Evolutionary conservation across 2,329 filamentous ascomycete genomes (phyloP).

Genomic region (Pseudopyrenochaeta lycopersici): DNA sequence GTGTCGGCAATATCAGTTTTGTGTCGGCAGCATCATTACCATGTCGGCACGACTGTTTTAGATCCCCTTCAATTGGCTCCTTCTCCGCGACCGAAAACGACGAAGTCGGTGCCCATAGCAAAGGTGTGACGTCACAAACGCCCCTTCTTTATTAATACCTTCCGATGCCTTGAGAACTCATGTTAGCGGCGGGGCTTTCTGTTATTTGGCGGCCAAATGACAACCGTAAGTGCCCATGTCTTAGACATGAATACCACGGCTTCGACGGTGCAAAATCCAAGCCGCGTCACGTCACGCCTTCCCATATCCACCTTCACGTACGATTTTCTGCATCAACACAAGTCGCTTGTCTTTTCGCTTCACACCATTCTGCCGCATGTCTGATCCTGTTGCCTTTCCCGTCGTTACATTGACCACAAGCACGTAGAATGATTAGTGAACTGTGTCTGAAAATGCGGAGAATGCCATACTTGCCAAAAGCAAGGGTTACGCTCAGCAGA

Average conservation of each 20-base stretch:
- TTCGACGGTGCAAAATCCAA: background rate
- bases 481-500: conserved; percentile 10
- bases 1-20: too few species aligned
- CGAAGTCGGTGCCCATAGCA: background rate
- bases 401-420: too few species aligned
- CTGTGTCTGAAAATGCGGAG: background rate
- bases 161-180: background rate
- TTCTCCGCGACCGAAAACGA: background rate
- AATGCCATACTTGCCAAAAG: conserved; percentile 1
- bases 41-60: background rate
- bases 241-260: background rate
- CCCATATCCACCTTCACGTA: background rate
- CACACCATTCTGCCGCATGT: background rate
- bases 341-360: background rate
- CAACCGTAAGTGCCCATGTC: background rate
- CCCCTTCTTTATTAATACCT: background rate
- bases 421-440: background rate
- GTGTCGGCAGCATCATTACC: too few species aligned
- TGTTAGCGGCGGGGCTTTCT: background rate
- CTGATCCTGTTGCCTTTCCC: background rate
- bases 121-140: background rate
- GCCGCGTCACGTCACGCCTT: background rate
- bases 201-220: background rate
- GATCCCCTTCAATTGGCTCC: background rate
- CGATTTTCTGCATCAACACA: background rate